Conservation (phyloP, 192 early-diverging fungal species). For the Backusella tarrabulga region DNA sequence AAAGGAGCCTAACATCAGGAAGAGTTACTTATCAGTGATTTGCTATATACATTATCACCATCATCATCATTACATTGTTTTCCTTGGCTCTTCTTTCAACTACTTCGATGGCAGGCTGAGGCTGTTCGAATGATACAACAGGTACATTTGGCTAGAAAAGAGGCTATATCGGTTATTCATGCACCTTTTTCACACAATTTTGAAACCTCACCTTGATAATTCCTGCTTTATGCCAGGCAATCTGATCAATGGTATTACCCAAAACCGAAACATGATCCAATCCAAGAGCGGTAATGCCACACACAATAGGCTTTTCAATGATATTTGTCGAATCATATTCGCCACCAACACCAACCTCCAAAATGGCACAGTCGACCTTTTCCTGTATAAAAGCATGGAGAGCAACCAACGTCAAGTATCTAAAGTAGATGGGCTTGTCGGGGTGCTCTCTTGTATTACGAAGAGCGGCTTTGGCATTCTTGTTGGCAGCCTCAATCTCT, state of each 20-base stretch:
- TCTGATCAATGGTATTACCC: constrained; percentile 71
- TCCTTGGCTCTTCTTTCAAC: constrained; percentile 71
- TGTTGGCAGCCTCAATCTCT: not conserved
- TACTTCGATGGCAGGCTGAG: constrained; percentile 61
- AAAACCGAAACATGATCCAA: constrained; percentile 72
- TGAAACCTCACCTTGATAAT: constrained; percentile 63
- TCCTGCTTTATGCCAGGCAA: constrained; percentile 85
- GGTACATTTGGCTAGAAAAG: constrained; percentile 55
- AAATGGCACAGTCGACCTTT: constrained; percentile 74
- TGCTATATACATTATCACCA: not conserved
- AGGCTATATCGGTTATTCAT: not conserved
- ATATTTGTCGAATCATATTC: constrained; percentile 86
- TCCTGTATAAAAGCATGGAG: constrained; percentile 86
- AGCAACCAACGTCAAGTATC: constrained; percentile 89
- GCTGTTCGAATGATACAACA: constrained; percentile 71
- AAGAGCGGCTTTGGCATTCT: constrained; percentile 6
- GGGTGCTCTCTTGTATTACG: constrained; percentile 22
- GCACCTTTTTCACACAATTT: not conserved
- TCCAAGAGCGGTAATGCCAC: constrained; percentile 78
- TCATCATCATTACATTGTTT: constrained; percentile 44
- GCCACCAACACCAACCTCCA: constrained; percentile 86
- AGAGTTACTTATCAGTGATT: not conserved
- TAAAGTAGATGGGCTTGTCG: constrained; percentile 81
- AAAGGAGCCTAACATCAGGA: constrained; percentile 38
- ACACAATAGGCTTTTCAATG: constrained; percentile 68